Percentiles rank a stretch among this genome's conserved stretches.
phyloP scores from a whole-genome alignment of 176 grass and related monocot species.

The Oropetium thomaeum region DNA sequence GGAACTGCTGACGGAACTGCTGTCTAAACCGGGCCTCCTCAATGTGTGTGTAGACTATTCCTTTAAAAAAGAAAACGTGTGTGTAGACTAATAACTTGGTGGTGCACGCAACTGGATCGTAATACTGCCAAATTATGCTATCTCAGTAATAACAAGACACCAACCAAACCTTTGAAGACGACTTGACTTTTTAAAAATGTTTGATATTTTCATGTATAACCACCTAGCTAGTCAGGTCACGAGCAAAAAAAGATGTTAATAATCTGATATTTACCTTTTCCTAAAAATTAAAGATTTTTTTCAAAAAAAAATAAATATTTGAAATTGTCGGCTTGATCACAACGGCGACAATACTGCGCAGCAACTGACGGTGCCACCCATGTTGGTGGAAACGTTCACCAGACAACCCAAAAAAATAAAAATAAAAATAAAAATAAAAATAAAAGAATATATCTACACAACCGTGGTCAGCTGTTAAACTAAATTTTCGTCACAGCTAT shows the following conservation, averaged over 20 bases:
- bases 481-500: background rate
- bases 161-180: background rate
- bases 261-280: background rate
- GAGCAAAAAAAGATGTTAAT: background rate
- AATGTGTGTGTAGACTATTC: too few species aligned
- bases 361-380: background rate
- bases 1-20: background rate
- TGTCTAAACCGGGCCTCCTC: background rate
- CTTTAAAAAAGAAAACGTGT: too few species aligned
- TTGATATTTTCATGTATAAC: background rate
- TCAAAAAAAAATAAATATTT: background rate
- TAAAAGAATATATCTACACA: background rate
- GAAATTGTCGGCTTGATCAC: background rate
- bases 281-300: background rate
- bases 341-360: background rate
- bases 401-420: conserved; percentile 18
- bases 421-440: too few species aligned
- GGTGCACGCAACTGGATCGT: too few species aligned
- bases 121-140: too few species aligned
- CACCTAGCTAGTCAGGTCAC: background rate
- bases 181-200: background rate
- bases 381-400: conserved; percentile 24
- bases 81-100: too few species aligned
- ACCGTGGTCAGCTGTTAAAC: background rate
- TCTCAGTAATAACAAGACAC: background rate